Evolutionary conservation across 495 filamentous ascomycete species (phyloP).

Genomic region (Thermochaetoides thermophila): DNA sequence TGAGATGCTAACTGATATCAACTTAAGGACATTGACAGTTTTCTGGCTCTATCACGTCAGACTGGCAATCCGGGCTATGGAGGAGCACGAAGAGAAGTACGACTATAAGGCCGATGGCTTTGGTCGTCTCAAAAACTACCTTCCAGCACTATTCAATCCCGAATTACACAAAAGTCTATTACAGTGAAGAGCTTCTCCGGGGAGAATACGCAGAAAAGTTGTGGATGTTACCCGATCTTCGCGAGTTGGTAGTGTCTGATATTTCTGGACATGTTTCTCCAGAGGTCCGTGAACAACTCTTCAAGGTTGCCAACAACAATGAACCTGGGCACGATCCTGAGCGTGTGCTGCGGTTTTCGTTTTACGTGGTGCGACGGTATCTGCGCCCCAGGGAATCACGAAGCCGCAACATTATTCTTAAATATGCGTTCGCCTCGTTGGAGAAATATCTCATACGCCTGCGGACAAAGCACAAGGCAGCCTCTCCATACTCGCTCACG

Average conservation of each 20-base stretch:
- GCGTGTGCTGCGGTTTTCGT: slow-evolving; percentile 6
- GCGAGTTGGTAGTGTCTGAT: not conserved
- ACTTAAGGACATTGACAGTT: slow-evolving; percentile 8
- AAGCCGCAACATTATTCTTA: slow-evolving; percentile 12
- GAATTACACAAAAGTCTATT: slow-evolving; percentile 5
- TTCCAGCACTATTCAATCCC: slow-evolving; percentile 1
- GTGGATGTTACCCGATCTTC: slow-evolving; percentile 12
- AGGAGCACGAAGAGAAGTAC: slow-evolving; percentile 4
- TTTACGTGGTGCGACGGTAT: slow-evolving; percentile 10
- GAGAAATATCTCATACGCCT: slow-evolving; percentile 5
- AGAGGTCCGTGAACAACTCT: not conserved
- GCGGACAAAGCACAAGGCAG: not conserved
- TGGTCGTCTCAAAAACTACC: not conserved
- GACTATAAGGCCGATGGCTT: not conserved
- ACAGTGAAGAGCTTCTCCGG: slow-evolving; percentile 5
- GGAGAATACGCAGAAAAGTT: slow-evolving; percentile 5
- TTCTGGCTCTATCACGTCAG: slow-evolving; percentile 16
- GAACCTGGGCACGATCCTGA: slow-evolving; percentile 4
- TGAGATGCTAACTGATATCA: not conserved
- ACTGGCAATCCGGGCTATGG: slow-evolving; percentile 1
- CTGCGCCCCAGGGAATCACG: slow-evolving; percentile 5
- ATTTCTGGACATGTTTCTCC: not conserved
- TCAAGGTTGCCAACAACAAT: not conserved
- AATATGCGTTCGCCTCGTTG: slow-evolving; percentile 8
- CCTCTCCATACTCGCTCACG: slow-evolving; percentile 7